Base-by-base conservation (phyloP, 495 filamentous ascomycete genomes). In the Cercophora scortea region DNA sequence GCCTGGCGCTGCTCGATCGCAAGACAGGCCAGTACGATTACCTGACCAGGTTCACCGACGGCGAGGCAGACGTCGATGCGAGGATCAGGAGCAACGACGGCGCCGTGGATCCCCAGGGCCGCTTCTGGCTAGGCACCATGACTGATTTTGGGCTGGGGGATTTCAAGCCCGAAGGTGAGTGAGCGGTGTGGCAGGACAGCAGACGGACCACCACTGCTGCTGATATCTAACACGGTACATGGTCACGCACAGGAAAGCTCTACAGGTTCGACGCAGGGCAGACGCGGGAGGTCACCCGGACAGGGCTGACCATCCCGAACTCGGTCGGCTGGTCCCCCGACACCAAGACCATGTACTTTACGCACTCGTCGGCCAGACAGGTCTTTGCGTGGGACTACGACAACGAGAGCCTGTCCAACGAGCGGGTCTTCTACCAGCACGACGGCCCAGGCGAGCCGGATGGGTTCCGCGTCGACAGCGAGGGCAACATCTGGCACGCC, bases 51-150 rank as follows among this genome's bases (percentile, higher is more conserved):
- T 74, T 76, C 54, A 55, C 59, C 48, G 70, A 68, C 11, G 77
- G 61, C 44, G 70, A 68, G 8, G 73, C 71, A 13, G 76, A 78
- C 44, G 62, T 62, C 15, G 70, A 64, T 17, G 68, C 65, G 58
- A 66, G 78, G 41, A 58, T 85, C 58, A 72, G 85, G 47, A 77
- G 76, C 69, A 95, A 96, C 62, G 90, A 95, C 61, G 91, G 90
- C 39, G 84, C 81, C 7, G 82, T 88, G 49, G 90, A 95, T 63
- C 84, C 82, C 41, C 73, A 84, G 49, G 91, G 90, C 47, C 75
- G 90, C 42, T 92, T 91, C 67, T 95, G 90, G 89, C 77, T 88
- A 8, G 88, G 89, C n/a, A 78, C 81, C 38, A 95, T 96, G 89
- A 91, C 88, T 57, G 90, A 95, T 60, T 77, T 81, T 63, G 70